phyloP scores from a whole-genome alignment of 108 stramenopile species.

The Poteriospumella lacustris region DNA sequence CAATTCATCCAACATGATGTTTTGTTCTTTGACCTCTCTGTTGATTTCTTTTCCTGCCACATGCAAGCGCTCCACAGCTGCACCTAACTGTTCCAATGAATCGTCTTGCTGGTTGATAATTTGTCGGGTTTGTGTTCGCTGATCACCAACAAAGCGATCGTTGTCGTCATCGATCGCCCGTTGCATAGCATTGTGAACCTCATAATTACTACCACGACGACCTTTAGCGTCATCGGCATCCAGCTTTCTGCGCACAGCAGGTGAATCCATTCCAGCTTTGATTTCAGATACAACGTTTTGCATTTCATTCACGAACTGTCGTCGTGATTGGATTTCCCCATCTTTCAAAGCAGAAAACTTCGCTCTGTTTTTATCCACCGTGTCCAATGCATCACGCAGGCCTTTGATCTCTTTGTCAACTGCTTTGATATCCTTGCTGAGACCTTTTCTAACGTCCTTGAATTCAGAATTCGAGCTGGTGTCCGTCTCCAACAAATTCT shows the following conservation, averaged over 20 bases:
- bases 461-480: constrained; percentile 19
- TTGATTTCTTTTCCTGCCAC: constrained; percentile 9
- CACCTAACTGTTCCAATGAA: neutral
- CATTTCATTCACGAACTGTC: constrained; percentile 12
- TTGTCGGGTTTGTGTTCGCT: neutral
- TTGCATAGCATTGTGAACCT: neutral
- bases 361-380: constrained; percentile 22
- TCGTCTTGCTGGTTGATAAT: constrained; percentile 21
- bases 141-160: constrained; percentile 4
- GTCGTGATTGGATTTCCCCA: neutral
- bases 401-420: constrained; percentile 18
- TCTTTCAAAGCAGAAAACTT: constrained; percentile 27
- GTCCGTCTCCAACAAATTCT: neutral
- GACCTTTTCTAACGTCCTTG: constrained; percentile 19
- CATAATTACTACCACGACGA: neutral
- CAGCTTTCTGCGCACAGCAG: neutral
- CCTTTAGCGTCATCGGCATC: constrained; percentile 1
- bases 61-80: neutral
- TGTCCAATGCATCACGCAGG: constrained; percentile 11
- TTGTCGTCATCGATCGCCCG: neutral
- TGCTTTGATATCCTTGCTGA: neutral
- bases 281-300: neutral
- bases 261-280: neutral
- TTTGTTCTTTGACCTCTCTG: constrained; percentile 26
- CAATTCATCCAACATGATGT: neutral